Base-by-base conservation (phyloP, 2,329 filamentous ascomycete genomes). In the Fusarium bactridioides region DNA sequence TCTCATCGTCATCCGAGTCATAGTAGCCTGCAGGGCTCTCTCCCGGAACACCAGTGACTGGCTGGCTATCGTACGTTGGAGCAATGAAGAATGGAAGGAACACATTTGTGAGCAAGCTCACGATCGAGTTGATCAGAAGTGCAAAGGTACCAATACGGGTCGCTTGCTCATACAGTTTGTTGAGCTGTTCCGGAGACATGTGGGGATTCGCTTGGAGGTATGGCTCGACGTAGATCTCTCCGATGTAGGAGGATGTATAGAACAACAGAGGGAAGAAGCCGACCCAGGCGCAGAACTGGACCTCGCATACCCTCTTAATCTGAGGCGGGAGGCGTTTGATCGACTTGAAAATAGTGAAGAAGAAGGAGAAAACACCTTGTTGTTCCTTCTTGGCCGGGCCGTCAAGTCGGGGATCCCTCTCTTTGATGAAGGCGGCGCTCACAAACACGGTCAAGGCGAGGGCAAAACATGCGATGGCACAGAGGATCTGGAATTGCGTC, bases 181-280 rank as follows among this genome's bases (percentile, higher is more conserved):
- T 91, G 66, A 98, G 90, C 76, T 98, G 91, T 21, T 88, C 86
- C 1, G 91, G 88, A 2, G 91, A 88, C 86, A 97, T 92, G 79
- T 95, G 83, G 1, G 94, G 94, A 74, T 97, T 93, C 57, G 88
- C 84, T 73, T 90, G 86, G 57, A 98, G 91, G 74, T 88, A 93
- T 0, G 94, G 94, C 78, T 97, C 92, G 23, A 94, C 93, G 76
- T 97, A 97, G 63, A 98, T 93, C 79, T 97, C 94, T 69, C 93
- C 95, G 74, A 98, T 92, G 80, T 96, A 98, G 23, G 94, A 97
- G 3, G 94, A 97, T 10, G 94, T 94, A 84, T 98, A 98, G 83
- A 97, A 98, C 6, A 98, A 87, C 80, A 97, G 94, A 2, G 95
- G 95, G 77, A 98, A 98, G 90, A 95, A 98, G 58, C 94, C 95